These are phyloP conservation scores for Anastatica hierochuntica DNA, from an alignment of 345 rosid species.

Conservation along the genomic window DNA sequence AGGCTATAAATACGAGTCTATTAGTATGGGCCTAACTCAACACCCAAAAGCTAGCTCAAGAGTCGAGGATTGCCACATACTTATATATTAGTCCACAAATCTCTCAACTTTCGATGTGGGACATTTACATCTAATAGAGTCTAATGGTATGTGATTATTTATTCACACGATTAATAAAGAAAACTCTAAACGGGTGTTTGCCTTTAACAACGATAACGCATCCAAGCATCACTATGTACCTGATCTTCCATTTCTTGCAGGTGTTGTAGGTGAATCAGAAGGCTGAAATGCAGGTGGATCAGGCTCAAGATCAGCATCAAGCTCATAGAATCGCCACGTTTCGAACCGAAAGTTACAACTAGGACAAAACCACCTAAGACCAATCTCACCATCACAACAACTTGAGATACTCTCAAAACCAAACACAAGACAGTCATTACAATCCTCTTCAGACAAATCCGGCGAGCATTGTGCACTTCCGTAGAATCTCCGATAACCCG, in stretches of 20 bases:
- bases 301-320: conserved; percentile 1
- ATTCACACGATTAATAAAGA: no score
- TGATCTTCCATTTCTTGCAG: background rate
- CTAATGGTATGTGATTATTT: no score
- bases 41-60: no score
- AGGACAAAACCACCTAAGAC: conserved; percentile 28
- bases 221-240: conserved; percentile 9
- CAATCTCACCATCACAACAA: conserved; percentile 21
- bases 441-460: conserved; percentile 27
- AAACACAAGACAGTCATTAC: conserved; percentile 21
- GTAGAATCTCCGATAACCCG: conserved; percentile 5
- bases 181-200: no score
- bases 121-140: no score
- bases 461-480: conserved; percentile 43
- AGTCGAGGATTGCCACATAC: no score
- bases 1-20: no score
- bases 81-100: no score
- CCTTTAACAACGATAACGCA: no score
- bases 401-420: background rate
- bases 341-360: conserved; percentile 41
- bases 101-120: no score
- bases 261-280: background rate
- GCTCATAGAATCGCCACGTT: conserved; percentile 18
- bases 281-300: conserved; percentile 12
- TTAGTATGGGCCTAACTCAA: no score